These are phyloP conservation scores for Sapria himalayana DNA, from an alignment of 345 rosid genomes.

Conservation along the genomic window DNA sequence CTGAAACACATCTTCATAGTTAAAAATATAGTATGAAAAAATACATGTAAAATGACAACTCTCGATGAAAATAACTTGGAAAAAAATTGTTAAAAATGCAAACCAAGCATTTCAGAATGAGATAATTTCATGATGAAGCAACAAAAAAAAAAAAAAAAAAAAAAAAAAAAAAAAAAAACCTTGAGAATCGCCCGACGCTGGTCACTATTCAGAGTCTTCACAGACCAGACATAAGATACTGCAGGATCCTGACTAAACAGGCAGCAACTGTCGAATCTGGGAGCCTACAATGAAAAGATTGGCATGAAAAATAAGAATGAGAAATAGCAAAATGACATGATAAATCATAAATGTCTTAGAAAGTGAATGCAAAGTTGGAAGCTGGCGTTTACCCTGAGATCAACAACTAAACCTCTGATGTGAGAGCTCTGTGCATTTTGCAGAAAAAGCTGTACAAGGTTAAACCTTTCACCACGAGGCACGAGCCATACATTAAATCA, in stretches of 20 bases:
- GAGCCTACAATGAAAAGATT: slow-evolving; percentile 30
- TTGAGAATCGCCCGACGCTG: slow-evolving; percentile 92
- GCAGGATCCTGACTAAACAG: slow-evolving; percentile 93
- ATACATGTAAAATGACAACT: too few species aligned
- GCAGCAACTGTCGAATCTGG: slow-evolving; percentile 83
- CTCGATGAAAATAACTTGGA: slow-evolving; percentile 4
- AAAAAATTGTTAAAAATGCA: neutral
- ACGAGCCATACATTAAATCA: slow-evolving; percentile 5
- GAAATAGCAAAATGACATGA: slow-evolving; percentile 4
- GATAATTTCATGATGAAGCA: slow-evolving; percentile 1
- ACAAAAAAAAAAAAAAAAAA: neutral
- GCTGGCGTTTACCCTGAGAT: slow-evolving; percentile 53
- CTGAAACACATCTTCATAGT: too few species aligned
- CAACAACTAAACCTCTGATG: slow-evolving; percentile 71
- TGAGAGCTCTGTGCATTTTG: slow-evolving; percentile 38
- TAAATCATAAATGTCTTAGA: neutral
- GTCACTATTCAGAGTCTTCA: slow-evolving; percentile 66
- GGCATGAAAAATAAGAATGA: slow-evolving; percentile 4
- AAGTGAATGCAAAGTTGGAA: slow-evolving; percentile 7
- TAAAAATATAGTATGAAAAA: too few species aligned
- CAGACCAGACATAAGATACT: slow-evolving; percentile 81
- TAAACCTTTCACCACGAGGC: slow-evolving; percentile 42
- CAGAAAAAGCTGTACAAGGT: slow-evolving; percentile 62
- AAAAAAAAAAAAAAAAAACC: slow-evolving; percentile 24
- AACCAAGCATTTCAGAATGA: neutral